phyloP scores from a whole-genome alignment of 2,329 filamentous ascomycete species.

The Seiridium unicorne region DNA sequence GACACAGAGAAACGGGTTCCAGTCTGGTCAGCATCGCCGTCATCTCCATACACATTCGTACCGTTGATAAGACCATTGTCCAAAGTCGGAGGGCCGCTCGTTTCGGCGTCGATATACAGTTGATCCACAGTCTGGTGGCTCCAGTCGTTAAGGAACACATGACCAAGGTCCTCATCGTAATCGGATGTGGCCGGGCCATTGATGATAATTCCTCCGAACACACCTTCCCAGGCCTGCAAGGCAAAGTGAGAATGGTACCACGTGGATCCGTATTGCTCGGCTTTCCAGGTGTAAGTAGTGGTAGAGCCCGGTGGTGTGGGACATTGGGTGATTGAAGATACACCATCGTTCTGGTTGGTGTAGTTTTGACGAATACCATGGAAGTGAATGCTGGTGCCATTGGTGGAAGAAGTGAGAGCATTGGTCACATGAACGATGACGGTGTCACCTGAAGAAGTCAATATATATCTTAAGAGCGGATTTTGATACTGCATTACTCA shows the following conservation, averaged over 20 bases:
- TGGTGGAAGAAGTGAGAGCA: conserved; percentile 34
- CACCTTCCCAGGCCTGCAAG: conserved; percentile 48
- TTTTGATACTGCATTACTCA: not conserved
- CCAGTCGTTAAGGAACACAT: conserved; percentile 61
- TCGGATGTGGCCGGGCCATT: conserved; percentile 56
- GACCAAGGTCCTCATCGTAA: conserved; percentile 64
- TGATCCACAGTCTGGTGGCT: conserved; percentile 43
- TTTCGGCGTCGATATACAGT: conserved; percentile 27
- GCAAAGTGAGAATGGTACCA: conserved; percentile 64
- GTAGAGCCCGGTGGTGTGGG: conserved; percentile 48
- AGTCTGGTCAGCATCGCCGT: conserved; percentile 18
- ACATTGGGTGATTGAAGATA: conserved; percentile 47
- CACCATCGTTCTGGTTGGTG: conserved; percentile 56
- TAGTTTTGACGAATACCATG: conserved; percentile 60
- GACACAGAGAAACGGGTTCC: conserved; percentile 35
- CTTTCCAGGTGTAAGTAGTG: conserved; percentile 57
- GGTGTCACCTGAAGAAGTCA: conserved; percentile 20
- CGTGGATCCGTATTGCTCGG: conserved; percentile 50
- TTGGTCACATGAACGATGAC: conserved; percentile 53
- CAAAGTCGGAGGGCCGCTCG: conserved; percentile 31
- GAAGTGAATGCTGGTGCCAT: conserved; percentile 63
- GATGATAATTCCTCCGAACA: conserved; percentile 60
- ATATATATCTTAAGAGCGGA: not conserved
- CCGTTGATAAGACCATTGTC: conserved; percentile 41
- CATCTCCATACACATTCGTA: conserved; percentile 22